phyloP scores from a whole-genome alignment of 495 filamentous ascomycete species.

The Extremus antarcticus region DNA sequence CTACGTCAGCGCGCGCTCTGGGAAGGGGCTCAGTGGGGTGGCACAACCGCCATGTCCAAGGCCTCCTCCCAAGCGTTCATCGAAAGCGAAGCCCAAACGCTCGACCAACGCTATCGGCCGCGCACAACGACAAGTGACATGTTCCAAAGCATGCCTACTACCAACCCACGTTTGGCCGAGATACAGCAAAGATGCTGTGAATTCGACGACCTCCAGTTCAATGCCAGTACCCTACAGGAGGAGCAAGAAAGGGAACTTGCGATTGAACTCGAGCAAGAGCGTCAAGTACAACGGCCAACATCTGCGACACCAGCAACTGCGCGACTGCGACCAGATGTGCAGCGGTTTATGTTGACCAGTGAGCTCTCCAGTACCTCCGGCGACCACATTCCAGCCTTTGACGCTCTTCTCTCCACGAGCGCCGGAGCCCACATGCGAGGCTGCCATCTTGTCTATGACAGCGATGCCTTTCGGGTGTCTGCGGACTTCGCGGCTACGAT shows the following conservation, averaged over 20 bases:
- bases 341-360: conserved; percentile 30
- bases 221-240: conserved; percentile 42
- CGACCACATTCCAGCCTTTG: conserved; percentile 41
- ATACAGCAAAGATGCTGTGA: conserved; percentile 8
- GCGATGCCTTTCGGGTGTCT: conserved; percentile 38
- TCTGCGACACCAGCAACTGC: conserved; percentile 31
- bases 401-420: conserved; percentile 32
- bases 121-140: conserved; percentile 2
- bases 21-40: not conserved
- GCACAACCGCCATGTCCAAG: conserved; percentile 16
- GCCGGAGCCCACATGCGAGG: conserved; percentile 27
- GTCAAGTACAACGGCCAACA: conserved; percentile 41
- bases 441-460: conserved; percentile 27
- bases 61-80: conserved; percentile 37
- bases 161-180: conserved; percentile 6
- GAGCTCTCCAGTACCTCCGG: conserved; percentile 10
- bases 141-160: not conserved
- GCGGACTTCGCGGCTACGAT: conserved; percentile 47
- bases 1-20: conserved; percentile 19
- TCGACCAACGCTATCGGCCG: conserved; percentile 34
- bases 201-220: conserved; percentile 18
- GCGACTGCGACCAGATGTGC: conserved; percentile 37
- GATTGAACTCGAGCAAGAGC: conserved; percentile 51
- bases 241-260: conserved; percentile 62
- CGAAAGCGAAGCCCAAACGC: conserved; percentile 36